Evolutionary conservation across 495 filamentous ascomycete genomes (phyloP).

Genomic region (Elasticomyces elasticus): DNA sequence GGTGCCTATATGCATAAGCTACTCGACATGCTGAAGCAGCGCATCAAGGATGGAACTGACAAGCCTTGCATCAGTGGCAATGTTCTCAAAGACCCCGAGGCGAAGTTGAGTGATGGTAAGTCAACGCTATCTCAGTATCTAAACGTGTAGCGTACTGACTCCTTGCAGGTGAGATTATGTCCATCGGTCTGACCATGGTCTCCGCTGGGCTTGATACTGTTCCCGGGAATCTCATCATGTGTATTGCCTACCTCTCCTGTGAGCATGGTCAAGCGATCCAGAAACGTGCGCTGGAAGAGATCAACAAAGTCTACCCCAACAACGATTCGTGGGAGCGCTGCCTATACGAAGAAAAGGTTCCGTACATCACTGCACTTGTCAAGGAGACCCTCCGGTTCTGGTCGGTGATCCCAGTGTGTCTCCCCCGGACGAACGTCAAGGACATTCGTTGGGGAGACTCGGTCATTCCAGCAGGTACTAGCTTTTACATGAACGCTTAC

Average conservation of each 20-base stretch:
- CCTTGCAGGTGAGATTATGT: slow-evolving; percentile 51
- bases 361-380: slow-evolving; percentile 58
- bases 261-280: slow-evolving; percentile 54
- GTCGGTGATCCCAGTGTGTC: slow-evolving; percentile 61
- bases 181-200: slow-evolving; percentile 67
- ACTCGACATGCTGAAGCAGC: slow-evolving; percentile 49
- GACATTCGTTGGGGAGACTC: slow-evolving; percentile 52
- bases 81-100: slow-evolving; percentile 50
- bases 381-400: slow-evolving; percentile 63
- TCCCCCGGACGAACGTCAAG: slow-evolving; percentile 55
- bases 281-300: slow-evolving; percentile 51
- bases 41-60: slow-evolving; percentile 51
- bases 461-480: slow-evolving; percentile 52
- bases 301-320: slow-evolving; percentile 54
- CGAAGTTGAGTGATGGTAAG: slow-evolving; percentile 40
- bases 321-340: slow-evolving; percentile 57
- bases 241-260: slow-evolving; percentile 58
- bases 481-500: slow-evolving; percentile 65
- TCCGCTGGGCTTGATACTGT: slow-evolving; percentile 62
- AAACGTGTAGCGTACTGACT: neutral
- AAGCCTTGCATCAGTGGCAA: slow-evolving; percentile 64
- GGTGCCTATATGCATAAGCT: slow-evolving; percentile 51
- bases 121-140: neutral
- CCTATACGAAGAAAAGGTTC: slow-evolving; percentile 57
- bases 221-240: slow-evolving; percentile 60